phyloP scores from a whole-genome alignment of 257 asterid genomes.

The Thymus mandschuricus region DNA sequence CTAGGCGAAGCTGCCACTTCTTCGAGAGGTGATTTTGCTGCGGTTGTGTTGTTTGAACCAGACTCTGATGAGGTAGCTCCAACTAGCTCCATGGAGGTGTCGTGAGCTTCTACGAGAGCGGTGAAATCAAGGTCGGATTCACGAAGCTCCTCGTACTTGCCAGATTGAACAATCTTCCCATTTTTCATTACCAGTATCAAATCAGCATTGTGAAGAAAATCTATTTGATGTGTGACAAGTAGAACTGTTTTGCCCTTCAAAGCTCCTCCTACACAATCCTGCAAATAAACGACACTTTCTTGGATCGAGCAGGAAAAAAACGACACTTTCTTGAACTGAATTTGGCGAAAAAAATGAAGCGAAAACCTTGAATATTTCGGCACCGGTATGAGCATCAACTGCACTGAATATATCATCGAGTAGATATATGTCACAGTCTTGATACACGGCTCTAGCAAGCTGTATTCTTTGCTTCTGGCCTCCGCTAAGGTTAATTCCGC shows the following conservation, averaged over 20 bases:
- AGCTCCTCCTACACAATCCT: slow-evolving; percentile 73
- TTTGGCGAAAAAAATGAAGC: too few relatives aligned
- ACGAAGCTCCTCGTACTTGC: slow-evolving; percentile 55
- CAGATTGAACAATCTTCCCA: slow-evolving; percentile 72
- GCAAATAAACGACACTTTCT: slow-evolving; percentile 17
- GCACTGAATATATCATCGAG: slow-evolving; percentile 87
- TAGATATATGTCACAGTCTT: slow-evolving; percentile 67
- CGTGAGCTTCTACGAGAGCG: slow-evolving; percentile 75
- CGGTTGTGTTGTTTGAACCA: background rate
- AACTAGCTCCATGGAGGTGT: slow-evolving; percentile 62
- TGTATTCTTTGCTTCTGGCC: slow-evolving; percentile 87
- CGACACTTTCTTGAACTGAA: too few relatives aligned
- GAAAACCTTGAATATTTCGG: slow-evolving; percentile 70
- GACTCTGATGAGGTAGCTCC: slow-evolving; percentile 36
- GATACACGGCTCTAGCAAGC: slow-evolving; percentile 83
- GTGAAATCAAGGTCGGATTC: slow-evolving; percentile 56
- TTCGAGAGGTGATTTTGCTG: slow-evolving; percentile 21
- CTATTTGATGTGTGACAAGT: slow-evolving; percentile 81
- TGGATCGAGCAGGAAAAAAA: too few relatives aligned
- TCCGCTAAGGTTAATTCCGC: slow-evolving; percentile 80
- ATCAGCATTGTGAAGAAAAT: slow-evolving; percentile 75
- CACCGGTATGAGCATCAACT: slow-evolving; percentile 91
- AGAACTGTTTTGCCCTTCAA: slow-evolving; percentile 61
- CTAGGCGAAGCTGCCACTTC: slow-evolving; percentile 40
- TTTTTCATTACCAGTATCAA: slow-evolving; percentile 68